Conservation (phyloP, 371 early-diverging fungal species). For the Dichotomocladium elegans region DNA sequence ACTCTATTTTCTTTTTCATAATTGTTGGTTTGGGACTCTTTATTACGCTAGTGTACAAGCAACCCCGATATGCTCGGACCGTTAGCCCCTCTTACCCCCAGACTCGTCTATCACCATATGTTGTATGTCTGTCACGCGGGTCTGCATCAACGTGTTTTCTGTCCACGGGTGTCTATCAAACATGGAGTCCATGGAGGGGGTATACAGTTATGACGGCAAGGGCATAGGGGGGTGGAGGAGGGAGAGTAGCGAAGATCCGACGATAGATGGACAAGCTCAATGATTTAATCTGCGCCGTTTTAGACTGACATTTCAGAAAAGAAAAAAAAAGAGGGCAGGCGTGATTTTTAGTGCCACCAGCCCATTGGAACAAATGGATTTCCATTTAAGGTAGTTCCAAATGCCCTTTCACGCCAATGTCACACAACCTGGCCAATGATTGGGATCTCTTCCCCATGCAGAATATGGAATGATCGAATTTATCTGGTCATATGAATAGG, state of each 20-base stretch:
- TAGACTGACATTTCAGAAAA: neutral
- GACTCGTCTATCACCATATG: neutral
- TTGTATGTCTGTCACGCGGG: neutral
- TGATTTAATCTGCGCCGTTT: slow-evolving; percentile 3
- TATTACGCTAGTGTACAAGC: neutral
- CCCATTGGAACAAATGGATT: neutral
- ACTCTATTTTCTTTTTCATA: slow-evolving; percentile 7
- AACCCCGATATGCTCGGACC: slow-evolving; percentile 15
- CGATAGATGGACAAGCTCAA: neutral
- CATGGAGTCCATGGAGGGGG: neutral
- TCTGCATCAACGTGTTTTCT: neutral
- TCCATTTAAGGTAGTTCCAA: slow-evolving; percentile 10
- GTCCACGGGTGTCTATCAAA: neutral
- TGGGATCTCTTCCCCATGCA: no score
- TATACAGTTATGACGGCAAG: neutral
- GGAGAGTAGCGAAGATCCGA: neutral
- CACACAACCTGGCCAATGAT: slow-evolving; percentile 9
- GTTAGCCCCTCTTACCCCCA: no score
- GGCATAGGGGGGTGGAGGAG: neutral
- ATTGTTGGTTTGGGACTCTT: neutral
- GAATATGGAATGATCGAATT: neutral
- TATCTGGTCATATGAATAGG: neutral
- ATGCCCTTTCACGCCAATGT: slow-evolving; percentile 12
- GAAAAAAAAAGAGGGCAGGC: neutral
- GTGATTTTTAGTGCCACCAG: neutral